Conservation (phyloP, 2,329 filamentous ascomycete genomes). For the Epichloe hybrida region DNA sequence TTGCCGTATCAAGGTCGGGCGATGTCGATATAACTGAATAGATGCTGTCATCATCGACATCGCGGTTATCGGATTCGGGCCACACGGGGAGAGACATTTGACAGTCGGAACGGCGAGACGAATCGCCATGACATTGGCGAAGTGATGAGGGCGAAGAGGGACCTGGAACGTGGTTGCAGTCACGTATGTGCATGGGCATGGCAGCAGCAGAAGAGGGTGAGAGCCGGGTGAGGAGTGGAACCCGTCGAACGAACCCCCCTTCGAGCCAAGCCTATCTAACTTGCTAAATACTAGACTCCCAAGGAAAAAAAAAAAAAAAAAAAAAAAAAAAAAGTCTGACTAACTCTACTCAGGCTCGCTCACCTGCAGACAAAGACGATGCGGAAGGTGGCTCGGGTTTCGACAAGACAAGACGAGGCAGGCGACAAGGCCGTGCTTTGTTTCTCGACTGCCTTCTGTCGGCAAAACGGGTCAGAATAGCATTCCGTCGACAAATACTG, state of each 20-base stretch:
- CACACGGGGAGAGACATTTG: conserved; percentile 5
- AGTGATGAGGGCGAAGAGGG: background rate
- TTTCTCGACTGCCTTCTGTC: no score
- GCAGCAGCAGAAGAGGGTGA: background rate
- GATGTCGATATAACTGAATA: conserved; percentile 18
- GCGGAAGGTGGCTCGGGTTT: no score
- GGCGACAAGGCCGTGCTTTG: no score
- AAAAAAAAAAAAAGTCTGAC: no score
- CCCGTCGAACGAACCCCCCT: background rate
- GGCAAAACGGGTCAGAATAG: no score
- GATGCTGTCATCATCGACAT: conserved; percentile 12
- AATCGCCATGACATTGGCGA: conserved; percentile 5
- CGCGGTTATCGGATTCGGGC: conserved; percentile 4
- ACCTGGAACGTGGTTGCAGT: conserved; percentile 1
- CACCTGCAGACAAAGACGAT: no score
- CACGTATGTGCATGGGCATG: background rate
- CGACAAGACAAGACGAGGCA: no score
- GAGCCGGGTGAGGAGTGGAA: background rate
- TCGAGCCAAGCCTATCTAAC: no score
- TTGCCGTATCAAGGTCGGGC: conserved; percentile 12
- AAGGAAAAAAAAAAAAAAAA: no score
- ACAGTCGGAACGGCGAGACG: background rate
- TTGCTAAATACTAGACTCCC: no score
- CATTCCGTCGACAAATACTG: no score
- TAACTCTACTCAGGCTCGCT: no score